Evolutionary conservation across 768 basidiomycete genomes (phyloP).

Genomic region (Kwoniella mangroviensis): DNA sequence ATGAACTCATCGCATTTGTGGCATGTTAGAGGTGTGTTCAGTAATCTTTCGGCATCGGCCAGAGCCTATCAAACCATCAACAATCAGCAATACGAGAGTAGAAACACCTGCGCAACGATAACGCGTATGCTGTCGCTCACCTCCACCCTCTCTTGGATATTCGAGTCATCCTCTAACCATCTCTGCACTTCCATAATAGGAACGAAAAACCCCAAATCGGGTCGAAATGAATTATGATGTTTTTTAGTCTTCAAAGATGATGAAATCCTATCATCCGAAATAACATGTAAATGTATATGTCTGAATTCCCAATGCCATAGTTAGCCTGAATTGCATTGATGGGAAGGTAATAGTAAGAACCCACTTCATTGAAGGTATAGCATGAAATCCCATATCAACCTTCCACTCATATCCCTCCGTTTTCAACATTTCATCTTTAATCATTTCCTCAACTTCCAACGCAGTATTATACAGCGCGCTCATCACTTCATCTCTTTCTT

Average conservation of each 20-base stretch:
- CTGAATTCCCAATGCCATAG: slow-evolving; percentile 20
- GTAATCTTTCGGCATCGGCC: slow-evolving; percentile 62
- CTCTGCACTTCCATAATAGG: slow-evolving; percentile 74
- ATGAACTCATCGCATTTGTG: slow-evolving; percentile 69
- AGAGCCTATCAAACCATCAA: slow-evolving; percentile 22
- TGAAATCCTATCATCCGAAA: slow-evolving; percentile 77
- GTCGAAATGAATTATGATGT: slow-evolving; percentile 90
- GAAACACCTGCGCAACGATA: not conserved
- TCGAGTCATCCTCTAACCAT: slow-evolving; percentile 61
- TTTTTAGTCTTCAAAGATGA: slow-evolving; percentile 79
- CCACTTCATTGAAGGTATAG: slow-evolving; percentile 81
- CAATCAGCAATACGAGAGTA: not conserved
- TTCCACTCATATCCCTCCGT: slow-evolving; percentile 57
- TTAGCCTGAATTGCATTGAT: no score
- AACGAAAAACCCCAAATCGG: slow-evolving; percentile 80
- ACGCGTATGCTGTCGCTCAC: slow-evolving; percentile 24
- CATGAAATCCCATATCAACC: slow-evolving; percentile 83
- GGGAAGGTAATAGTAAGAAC: slow-evolving; percentile 49
- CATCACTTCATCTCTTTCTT: slow-evolving; percentile 65
- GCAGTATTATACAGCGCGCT: slow-evolving; percentile 66
- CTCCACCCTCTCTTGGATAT: slow-evolving; percentile 29
- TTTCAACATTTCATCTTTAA: slow-evolving; percentile 78
- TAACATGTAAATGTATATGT: slow-evolving; percentile 70
- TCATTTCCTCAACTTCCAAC: slow-evolving; percentile 64
- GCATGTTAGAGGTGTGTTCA: slow-evolving; percentile 72